Conservation (phyloP, 1,284 basidiomycete species). For the Ustilago vetiveriae region DNA sequence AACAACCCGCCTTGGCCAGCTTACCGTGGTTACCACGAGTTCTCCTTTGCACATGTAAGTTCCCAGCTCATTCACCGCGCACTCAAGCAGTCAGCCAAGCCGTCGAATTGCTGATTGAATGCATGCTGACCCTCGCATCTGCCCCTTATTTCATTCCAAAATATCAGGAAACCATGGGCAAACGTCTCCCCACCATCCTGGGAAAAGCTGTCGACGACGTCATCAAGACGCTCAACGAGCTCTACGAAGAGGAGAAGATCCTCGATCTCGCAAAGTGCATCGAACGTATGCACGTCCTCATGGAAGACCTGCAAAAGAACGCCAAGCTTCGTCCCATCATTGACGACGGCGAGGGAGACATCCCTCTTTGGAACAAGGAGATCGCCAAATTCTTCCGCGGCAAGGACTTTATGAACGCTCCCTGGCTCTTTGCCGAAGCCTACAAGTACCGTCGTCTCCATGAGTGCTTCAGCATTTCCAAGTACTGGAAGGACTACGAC, state of each 20-base stretch:
- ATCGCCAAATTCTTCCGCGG: conserved; percentile 80
- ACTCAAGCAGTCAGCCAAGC: too few relatives aligned
- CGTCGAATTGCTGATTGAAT: background rate
- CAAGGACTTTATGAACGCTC: conserved; percentile 90
- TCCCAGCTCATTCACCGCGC: too few relatives aligned
- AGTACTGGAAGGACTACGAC: conserved; percentile 81
- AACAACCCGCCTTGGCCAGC: conserved; percentile 97
- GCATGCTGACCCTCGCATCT: conserved; percentile 5
- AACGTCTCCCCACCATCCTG: conserved; percentile 90
- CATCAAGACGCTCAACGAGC: conserved; percentile 85
- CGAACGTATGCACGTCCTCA: conserved; percentile 70
- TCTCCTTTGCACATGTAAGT: conserved; percentile 82
- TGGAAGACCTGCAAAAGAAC: conserved; percentile 69
- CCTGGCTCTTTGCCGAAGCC: conserved; percentile 78
- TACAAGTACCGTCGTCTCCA: conserved; percentile 96
- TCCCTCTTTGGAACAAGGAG: conserved; percentile 93
- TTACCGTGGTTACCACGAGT: conserved; percentile 87
- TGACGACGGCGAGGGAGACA: conserved; percentile 92
- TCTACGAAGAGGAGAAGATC: conserved; percentile 79
- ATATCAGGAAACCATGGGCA: conserved; percentile 75
- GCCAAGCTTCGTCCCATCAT: conserved; percentile 75
- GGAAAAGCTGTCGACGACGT: conserved; percentile 95
- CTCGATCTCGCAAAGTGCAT: conserved; percentile 87
- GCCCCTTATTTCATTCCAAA: background rate
- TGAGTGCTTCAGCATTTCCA: conserved; percentile 93